Conservation (phyloP, 2,329 filamentous ascomycete genomes). For the Botrytis medusae region DNA sequence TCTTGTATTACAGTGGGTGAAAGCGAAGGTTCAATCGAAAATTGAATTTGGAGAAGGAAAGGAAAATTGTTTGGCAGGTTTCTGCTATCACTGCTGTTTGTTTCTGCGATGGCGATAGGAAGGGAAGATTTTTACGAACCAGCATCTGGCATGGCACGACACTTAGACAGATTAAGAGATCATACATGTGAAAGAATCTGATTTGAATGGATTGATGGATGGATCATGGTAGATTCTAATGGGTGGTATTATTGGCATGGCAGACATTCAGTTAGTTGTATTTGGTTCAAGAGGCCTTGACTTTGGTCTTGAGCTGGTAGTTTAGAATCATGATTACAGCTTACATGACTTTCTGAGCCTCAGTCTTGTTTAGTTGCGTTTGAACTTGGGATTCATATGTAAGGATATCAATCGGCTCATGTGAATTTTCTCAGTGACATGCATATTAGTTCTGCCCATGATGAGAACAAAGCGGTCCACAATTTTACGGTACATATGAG, state of each 20-base stretch:
- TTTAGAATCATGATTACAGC: not conserved
- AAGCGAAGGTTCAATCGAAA: not conserved
- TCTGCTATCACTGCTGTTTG: not conserved
- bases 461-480: not conserved
- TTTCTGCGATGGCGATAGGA: not conserved
- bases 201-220: not conserved
- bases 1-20: not conserved
- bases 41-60: not conserved
- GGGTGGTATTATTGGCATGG: not conserved
- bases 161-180: not conserved
- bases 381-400: not conserved
- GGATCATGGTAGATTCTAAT: not conserved
- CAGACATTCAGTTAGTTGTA: not conserved
- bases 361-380: not conserved
- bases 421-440: not conserved
- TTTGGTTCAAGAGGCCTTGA: not conserved
- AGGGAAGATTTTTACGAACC: not conserved
- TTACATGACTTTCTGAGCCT: not conserved
- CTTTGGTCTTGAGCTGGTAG: not conserved
- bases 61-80: not conserved
- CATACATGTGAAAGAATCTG: not conserved
- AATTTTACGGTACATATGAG: not conserved
- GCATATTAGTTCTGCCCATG: not conserved
- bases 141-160: not conserved
- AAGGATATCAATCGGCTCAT: not conserved